Percentiles rank a stretch among this genome's conserved stretches.
These are phyloP conservation scores for Colletotrichum gigasporum DNA, from an alignment of 2,329 filamentous ascomycete species.

Conservation along the genomic window DNA sequence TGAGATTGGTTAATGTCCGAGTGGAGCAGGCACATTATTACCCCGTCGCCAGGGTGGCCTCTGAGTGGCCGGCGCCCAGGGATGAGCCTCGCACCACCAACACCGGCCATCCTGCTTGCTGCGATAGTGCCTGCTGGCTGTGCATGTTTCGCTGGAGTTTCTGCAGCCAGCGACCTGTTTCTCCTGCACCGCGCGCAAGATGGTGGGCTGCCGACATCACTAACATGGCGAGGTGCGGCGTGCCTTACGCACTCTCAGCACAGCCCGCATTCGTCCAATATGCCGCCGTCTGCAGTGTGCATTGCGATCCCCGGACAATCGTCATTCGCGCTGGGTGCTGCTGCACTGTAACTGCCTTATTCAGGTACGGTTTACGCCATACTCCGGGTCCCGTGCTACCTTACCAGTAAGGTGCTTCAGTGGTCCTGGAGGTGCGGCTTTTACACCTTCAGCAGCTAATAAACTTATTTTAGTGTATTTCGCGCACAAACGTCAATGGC, in stretches of 20 bases:
- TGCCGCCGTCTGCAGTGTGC: background rate
- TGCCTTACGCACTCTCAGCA: background rate
- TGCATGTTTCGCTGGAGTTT: slow-evolving; percentile 18
- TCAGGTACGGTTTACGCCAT: background rate
- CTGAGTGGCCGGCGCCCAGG: background rate
- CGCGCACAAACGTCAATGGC: no score
- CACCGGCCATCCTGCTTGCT: background rate
- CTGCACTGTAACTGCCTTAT: background rate
- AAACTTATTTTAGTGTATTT: no score
- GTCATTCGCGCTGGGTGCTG: background rate
- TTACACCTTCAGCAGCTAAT: no score
- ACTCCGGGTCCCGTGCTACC: no score
- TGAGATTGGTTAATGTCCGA: slow-evolving; percentile 15
- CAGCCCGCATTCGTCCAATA: slow-evolving; percentile 7
- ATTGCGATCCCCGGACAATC: background rate
- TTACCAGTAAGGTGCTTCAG: no score
- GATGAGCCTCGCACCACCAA: background rate
- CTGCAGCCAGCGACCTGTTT: slow-evolving; percentile 16
- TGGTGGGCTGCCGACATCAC: background rate
- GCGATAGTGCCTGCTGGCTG: slow-evolving; percentile 5
- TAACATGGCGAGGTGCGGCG: background rate
- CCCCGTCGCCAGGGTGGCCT: background rate
- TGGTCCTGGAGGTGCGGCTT: no score
- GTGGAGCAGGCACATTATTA: slow-evolving; percentile 3
- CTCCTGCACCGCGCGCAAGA: background rate